A percentile compares a stretch with the other conserved stretches of the same genome.
Conservation (phyloP, 257 asterid genomes). For the Lycium barbarum region DNA sequence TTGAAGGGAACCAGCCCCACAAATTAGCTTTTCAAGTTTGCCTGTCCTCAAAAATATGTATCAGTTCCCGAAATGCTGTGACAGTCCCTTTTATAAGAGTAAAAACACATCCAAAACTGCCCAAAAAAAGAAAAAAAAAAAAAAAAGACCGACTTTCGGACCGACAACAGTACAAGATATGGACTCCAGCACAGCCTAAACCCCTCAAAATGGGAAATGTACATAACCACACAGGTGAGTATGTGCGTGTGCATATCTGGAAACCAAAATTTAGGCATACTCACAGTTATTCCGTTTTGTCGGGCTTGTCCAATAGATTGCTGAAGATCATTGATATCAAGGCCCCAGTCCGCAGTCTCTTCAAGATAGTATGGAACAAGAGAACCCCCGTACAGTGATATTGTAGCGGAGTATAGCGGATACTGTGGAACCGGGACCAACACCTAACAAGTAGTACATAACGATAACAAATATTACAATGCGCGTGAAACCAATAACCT, state of each 20-base stretch:
- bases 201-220: neutral
- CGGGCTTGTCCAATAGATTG: constrained; percentile 87
- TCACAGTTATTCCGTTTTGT: constrained; percentile 80
- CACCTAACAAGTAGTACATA: constrained; percentile 51
- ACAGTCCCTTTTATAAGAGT: too few species aligned
- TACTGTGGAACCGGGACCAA: constrained; percentile 98
- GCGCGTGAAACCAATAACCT: neutral
- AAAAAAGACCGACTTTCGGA: too few species aligned
- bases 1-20: neutral
- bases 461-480: neutral
- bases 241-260: neutral
- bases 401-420: constrained; percentile 96
- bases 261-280: constrained; percentile 32
- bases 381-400: constrained; percentile 85
- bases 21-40: neutral
- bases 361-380: constrained; percentile 96
- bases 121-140: too few species aligned
- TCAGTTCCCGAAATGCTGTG: neutral
- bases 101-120: too few species aligned
- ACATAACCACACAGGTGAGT: neutral
- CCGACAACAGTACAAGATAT: too few species aligned
- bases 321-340: constrained; percentile 76
- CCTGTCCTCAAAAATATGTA: neutral
- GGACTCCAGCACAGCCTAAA: neutral
- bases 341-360: constrained; percentile 98